Conservation (phyloP, 208 protist species). For the Herpetomonas tarakana region DNA sequence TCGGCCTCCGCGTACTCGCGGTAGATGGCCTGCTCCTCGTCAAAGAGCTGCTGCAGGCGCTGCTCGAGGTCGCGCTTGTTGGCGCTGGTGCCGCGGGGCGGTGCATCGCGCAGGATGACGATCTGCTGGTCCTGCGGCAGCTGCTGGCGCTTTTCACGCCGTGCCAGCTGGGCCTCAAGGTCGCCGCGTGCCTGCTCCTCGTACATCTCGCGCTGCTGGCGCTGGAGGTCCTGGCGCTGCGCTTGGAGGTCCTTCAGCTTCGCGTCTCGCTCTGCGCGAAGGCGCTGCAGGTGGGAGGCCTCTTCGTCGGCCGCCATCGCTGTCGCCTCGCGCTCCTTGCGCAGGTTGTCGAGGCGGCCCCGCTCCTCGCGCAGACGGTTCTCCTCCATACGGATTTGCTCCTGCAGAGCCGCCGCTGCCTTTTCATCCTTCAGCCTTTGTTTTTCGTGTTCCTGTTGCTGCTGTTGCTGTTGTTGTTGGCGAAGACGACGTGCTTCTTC, state of each 20-base stretch:
- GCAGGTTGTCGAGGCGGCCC: neutral
- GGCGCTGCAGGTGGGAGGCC: neutral
- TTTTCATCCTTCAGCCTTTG: neutral
- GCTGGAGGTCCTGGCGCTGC: neutral
- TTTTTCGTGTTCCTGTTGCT: neutral
- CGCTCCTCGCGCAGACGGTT: neutral
- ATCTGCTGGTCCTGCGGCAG: neutral
- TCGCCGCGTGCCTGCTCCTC: neutral
- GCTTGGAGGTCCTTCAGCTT: neutral
- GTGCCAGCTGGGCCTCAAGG: neutral
- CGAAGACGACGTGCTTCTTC: neutral
- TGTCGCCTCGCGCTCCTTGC: neutral
- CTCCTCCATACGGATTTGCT: neutral
- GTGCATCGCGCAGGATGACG: neutral
- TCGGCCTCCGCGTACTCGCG: constrained; percentile 3
- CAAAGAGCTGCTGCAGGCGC: neutral
- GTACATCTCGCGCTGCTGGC: neutral
- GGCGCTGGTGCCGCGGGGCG: too few species aligned
- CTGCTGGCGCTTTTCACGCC: neutral
- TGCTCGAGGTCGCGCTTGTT: constrained; percentile 1
- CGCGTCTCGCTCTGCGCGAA: neutral
- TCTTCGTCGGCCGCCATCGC: neutral
- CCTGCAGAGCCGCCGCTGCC: neutral
- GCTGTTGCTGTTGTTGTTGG: neutral
- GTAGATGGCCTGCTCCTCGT: constrained; percentile 1